These are phyloP conservation scores for Colletotrichum camelliae DNA, from an alignment of 2,329 filamentous ascomycete species.

Conservation along the genomic window DNA sequence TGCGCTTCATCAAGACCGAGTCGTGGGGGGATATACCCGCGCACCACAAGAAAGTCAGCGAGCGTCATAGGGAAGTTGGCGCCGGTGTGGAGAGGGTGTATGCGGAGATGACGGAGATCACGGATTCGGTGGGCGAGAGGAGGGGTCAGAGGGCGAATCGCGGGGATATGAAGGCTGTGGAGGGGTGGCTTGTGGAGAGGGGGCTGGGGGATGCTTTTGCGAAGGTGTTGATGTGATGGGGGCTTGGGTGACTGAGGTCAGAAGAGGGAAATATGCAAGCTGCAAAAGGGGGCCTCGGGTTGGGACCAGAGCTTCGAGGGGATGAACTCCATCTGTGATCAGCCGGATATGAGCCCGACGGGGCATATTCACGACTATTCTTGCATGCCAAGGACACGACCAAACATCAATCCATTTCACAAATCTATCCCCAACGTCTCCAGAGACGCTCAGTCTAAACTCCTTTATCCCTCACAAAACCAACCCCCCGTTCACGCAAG, in stretches of 20 bases:
- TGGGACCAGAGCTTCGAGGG: neutral
- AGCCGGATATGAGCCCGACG: neutral
- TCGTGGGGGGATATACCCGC: conserved; percentile 68
- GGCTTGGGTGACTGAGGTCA: too few species aligned
- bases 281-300: too few species aligned
- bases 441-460: neutral
- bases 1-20: conserved; percentile 68
- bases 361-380: neutral
- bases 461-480: neutral
- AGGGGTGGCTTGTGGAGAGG: conserved; percentile 51
- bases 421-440: neutral
- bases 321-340: neutral
- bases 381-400: neutral
- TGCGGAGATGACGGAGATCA: conserved; percentile 62
- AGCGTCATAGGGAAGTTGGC: conserved; percentile 49
- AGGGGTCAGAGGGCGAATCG: conserved; percentile 54
- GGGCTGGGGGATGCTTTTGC: conserved; percentile 50
- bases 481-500: neutral
- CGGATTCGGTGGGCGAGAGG: conserved; percentile 52
- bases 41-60: conserved; percentile 67
- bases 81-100: conserved; percentile 44
- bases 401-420: neutral
- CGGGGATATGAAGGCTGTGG: conserved; percentile 58
- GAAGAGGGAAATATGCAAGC: too few species aligned
- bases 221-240: conserved; percentile 43